These are phyloP conservation scores for Lactifluus volemus DNA, from an alignment of 768 basidiomycete genomes.

Conservation along the genomic window DNA sequence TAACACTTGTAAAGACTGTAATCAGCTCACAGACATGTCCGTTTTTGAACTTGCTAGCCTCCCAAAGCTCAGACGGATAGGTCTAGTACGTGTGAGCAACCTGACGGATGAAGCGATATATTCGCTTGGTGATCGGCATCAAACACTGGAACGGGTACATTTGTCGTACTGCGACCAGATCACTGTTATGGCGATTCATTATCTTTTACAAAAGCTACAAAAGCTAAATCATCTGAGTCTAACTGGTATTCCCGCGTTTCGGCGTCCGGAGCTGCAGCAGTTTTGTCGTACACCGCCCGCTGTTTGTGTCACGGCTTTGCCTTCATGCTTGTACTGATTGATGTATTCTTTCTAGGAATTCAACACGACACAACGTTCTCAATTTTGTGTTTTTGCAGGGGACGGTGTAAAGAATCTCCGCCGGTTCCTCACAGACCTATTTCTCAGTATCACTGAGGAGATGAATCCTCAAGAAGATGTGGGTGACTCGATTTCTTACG, in stretches of 20 bases:
- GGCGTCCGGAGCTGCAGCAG: slow-evolving; percentile 72
- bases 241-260: slow-evolving; percentile 94
- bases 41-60: slow-evolving; percentile 85
- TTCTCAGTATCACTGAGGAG: slow-evolving; percentile 64
- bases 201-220: slow-evolving; percentile 79
- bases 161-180: slow-evolving; percentile 96
- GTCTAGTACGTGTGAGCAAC: slow-evolving; percentile 87
- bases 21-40: slow-evolving; percentile 83
- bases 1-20: slow-evolving; percentile 51
- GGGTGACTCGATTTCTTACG: slow-evolving; percentile 50
- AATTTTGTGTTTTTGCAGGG: slow-evolving; percentile 96
- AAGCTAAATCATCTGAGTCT: slow-evolving; percentile 91
- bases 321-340: neutral
- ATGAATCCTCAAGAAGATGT: slow-evolving; percentile 41
- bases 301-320: slow-evolving; percentile 37
- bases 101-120: slow-evolving; percentile 92
- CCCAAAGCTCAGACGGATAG: slow-evolving; percentile 87
- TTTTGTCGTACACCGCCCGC: slow-evolving; percentile 86
- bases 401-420: slow-evolving; percentile 81
- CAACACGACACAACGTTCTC: slow-evolving; percentile 75
- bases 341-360: slow-evolving; percentile 56
- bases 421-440: slow-evolving; percentile 65
- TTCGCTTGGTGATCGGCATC: slow-evolving; percentile 76
- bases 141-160: slow-evolving; percentile 90
- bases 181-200: slow-evolving; percentile 83